Conservation (phyloP, 1,284 basidiomycete genomes). For the Ceratobasidium papillatum region DNA sequence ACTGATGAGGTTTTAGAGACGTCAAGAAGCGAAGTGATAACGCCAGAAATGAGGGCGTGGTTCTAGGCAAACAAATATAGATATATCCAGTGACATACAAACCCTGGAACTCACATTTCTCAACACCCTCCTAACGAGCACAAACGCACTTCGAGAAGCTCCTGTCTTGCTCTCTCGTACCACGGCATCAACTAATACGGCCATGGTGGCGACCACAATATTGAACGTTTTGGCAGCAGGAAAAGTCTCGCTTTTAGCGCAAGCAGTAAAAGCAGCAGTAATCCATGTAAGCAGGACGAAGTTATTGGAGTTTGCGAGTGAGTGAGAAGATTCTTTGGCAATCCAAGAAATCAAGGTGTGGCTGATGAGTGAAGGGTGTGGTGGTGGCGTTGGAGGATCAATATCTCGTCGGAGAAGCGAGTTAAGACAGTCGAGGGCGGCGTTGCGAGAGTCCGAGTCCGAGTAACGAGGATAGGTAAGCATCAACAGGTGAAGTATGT, state of each 20-base stretch:
- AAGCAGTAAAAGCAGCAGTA: conserved; percentile 17
- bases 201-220: conserved; percentile 19
- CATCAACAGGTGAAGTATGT: conserved; percentile 76
- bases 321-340: conserved; percentile 24
- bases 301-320: conserved; percentile 23
- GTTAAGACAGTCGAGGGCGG: conserved; percentile 61
- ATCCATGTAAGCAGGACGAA: conserved; percentile 33
- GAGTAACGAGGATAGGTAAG: conserved; percentile 80
- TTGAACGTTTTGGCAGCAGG: conserved; percentile 29
- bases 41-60: conserved; percentile 53
- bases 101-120: conserved; percentile 33
- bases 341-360: conserved; percentile 35
- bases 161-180: conserved; percentile 18
- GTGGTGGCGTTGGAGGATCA: conserved; percentile 10
- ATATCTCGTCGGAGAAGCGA: conserved; percentile 31
- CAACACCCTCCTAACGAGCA: conserved; percentile 20
- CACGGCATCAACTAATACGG: conserved; percentile 18
- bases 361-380: conserved; percentile 23
- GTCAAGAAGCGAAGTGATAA: conserved; percentile 62
- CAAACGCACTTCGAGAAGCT: conserved; percentile 26
- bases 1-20: conserved; percentile 61
- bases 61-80: conserved; percentile 5
- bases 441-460: conserved; percentile 73
- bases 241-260: conserved; percentile 27
- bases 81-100: neutral